Conservation (phyloP, 352 stramenopile species). For the Phytophthora capsici region DNA sequence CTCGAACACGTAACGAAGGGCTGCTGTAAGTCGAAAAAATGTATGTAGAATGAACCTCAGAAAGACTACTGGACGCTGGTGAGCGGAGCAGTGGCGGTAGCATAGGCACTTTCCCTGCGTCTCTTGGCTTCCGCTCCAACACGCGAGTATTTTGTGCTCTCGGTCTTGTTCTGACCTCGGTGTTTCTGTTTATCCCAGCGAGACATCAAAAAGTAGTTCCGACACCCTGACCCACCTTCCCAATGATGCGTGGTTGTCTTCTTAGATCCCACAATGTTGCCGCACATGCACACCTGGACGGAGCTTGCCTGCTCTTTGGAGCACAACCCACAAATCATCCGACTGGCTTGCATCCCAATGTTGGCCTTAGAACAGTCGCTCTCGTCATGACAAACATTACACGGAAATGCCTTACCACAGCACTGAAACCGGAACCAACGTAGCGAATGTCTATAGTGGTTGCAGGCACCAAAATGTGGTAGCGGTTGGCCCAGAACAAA, state of each 20-base stretch:
- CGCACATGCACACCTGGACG: conserved; percentile 71
- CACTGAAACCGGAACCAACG: conserved; percentile 86
- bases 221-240: conserved; percentile 74
- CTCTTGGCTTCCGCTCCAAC: conserved; percentile 63
- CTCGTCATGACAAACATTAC: conserved; percentile 74
- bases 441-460: conserved; percentile 75
- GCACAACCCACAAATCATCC: conserved; percentile 81
- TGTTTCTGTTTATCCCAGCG: conserved; percentile 72
- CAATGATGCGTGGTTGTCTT: conserved; percentile 53
- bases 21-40: no score
- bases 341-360: conserved; percentile 69
- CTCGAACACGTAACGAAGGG: no score
- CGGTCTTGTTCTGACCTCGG: conserved; percentile 73
- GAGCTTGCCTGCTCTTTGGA: conserved; percentile 77
- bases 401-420: conserved; percentile 76
- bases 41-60: no score
- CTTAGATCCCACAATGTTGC: conserved; percentile 63
- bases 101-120: conserved; percentile 21
- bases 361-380: conserved; percentile 68
- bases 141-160: conserved; percentile 74
- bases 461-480: conserved; percentile 64
- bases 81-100: not conserved
- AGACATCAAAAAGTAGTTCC: conserved; percentile 61
- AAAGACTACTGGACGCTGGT: not conserved
- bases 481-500: conserved; percentile 68